phyloP scores from a whole-genome alignment of 352 stramenopile species.

The Globisporangium paddicum region DNA sequence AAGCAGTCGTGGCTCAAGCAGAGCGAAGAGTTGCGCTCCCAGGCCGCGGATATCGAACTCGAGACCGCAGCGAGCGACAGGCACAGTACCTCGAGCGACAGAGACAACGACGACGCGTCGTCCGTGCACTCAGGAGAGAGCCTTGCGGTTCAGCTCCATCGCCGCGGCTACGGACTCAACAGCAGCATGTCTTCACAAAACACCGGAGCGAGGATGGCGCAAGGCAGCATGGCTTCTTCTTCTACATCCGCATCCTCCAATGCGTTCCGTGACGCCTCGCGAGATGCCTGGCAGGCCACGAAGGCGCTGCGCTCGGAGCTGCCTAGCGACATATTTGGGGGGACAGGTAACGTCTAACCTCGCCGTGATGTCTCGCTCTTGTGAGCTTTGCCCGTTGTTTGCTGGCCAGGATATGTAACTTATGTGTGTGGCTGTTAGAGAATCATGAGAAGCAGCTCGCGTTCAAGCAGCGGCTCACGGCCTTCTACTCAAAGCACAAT shows the following conservation, averaged over 20 bases:
- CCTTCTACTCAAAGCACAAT: constrained; percentile 75
- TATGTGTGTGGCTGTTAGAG: neutral
- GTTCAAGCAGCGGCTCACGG: constrained; percentile 36
- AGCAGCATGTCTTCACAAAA: constrained; percentile 5
- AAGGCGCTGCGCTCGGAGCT: constrained; percentile 21
- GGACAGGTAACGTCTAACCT: neutral
- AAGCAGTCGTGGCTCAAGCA: constrained; percentile 63
- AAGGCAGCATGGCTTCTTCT: neutral
- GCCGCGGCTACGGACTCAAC: constrained; percentile 46
- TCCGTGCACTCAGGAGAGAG: constrained; percentile 17
- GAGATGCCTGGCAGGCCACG: constrained; percentile 19
- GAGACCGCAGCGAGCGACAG: neutral
- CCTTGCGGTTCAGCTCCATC: constrained; percentile 38
- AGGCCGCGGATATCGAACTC: constrained; percentile 23
- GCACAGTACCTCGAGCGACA: neutral
- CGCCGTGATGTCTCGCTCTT: neutral
- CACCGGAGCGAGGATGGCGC: neutral
- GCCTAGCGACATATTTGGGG: constrained; percentile 1
- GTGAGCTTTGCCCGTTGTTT: neutral
- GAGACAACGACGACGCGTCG: neutral
- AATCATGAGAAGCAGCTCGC: neutral
- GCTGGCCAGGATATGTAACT: neutral
- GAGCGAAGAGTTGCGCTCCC: constrained; percentile 29
- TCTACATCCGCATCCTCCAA: constrained; percentile 9
- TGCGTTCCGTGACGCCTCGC: constrained; percentile 29